Evolutionary conservation across 2,329 filamentous ascomycete genomes (phyloP), one percentile per base, ranked within the genome.

Genomic region (Knufia fluminis): DNA sequence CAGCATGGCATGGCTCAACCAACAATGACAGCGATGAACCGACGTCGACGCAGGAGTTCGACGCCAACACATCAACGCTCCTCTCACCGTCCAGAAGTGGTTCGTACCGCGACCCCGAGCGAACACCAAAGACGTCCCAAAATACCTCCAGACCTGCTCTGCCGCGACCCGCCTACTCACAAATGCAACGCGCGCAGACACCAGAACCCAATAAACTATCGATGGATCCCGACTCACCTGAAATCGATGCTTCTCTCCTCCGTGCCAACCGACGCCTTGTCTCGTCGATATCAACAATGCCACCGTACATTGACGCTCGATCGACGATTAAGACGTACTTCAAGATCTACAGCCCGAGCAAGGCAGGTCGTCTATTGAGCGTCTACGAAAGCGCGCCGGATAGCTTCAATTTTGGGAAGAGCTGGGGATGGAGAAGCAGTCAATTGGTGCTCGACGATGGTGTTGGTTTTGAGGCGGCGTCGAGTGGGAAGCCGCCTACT

Each of bases 381-480:
- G 75, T 79, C n/a, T 79, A 79, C 55, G 76, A 78, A 54, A 73
- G 68, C 40, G 75, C 75, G 3, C 76, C 76, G 1, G 76, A 79
- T 57, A 69, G 69, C 49, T 80, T 80, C 61, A 78, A 79, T 57
- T 79, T 79, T 59, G 74, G 71, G 41, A 77, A 80, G 63, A 76
- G 72, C 54, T 79, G 76, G 76, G 76, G 76, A 1, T 79, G 76
- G 76, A 79, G 78, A 68, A 78, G 74, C 54, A 75, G 71, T 57
- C 77, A 74, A n/a, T 62, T 79, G 54, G 76, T 96, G 72, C 73
- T 98, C 53, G 92, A 98, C 66, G 98, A 97, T 65, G 88, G 88
- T 1, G 90, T 94, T 6, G 92, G 89, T 0, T 86, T 86, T 2
- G 77, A 46, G 47, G 57, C 49, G 42, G 53, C 56, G 46, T 63